A percentile compares a stretch with the other conserved stretches of the same genome.
Conservation (phyloP, 2,329 filamentous ascomycete species). For the Pseudogymnoascus sp. region DNA sequence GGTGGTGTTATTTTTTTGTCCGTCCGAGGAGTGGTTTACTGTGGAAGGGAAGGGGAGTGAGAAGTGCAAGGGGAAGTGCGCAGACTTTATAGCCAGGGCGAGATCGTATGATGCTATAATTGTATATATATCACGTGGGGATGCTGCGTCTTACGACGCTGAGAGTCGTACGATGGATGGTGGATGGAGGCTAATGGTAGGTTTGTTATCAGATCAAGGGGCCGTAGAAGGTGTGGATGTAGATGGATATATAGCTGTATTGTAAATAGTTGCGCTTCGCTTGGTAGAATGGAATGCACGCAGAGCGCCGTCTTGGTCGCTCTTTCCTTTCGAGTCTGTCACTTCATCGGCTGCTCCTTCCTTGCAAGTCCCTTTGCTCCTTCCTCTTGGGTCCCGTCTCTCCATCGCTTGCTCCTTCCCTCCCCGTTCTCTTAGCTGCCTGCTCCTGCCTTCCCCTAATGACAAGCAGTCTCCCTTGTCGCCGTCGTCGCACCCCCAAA, state of each 20-base stretch:
- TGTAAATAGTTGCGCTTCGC: neutral
- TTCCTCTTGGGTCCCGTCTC: neutral
- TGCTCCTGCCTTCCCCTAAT: constrained; percentile 44
- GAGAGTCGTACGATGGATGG: neutral
- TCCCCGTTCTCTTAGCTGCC: neutral
- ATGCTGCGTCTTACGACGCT: too few species aligned
- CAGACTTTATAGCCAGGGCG: neutral
- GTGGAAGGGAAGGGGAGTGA: neutral
- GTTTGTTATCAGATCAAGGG: neutral
- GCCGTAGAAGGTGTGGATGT: neutral
- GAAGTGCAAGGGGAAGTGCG: neutral
- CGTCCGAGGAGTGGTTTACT: neutral
- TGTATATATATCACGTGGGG: neutral
- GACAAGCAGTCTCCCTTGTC: constrained; percentile 84
- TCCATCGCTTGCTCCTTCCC: neutral
- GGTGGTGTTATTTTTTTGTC: neutral
- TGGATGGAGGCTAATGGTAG: neutral
- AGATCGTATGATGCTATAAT: neutral
- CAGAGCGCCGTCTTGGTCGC: neutral
- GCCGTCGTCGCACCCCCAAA: constrained; percentile 67
- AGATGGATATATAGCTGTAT: neutral
- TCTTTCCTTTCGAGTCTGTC: neutral
- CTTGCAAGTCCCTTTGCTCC: neutral
- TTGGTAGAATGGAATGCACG: neutral
- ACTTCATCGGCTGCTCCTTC: neutral